Base-by-base conservation (phyloP, 306 rosid genomes). In the Prunus dulcis region DNA sequence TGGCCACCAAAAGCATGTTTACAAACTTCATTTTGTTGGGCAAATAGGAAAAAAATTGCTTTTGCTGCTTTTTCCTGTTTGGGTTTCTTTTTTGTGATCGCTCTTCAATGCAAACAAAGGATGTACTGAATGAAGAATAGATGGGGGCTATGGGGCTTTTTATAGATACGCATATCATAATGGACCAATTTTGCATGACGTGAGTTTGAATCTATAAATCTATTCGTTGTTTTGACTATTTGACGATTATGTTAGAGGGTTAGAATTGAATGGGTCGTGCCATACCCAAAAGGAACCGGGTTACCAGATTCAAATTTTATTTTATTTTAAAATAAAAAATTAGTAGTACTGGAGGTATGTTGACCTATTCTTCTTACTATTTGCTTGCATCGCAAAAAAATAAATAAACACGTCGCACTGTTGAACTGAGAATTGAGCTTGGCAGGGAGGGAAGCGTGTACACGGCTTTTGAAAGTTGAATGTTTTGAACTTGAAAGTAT, bases 11-110 rank as follows among this genome's bases (percentile, higher is more conserved):
- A n/a, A 56, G 53, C 41, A 72, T 41, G 23, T 60, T 72, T 9
- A 10, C 20, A 49, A 56, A 10, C 67, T 72, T 72, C 76, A 70
- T 70, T 34, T 70, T 38, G 25, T 12, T 52, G 18, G 75, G 50
- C 1, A 32, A 53, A 30, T 6, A 12, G 5, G 0, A 11, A 32
- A 38, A 38, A 38, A 38, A 6, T 38, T 38, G 9, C 43, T 6
- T 45, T 1, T 45, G 22, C 8, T 71, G 19, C 28, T 52, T 30
- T 27, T 50, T 70, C 10, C 3, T 22, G 12, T 11, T 25, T 25
- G 9, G 43, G 9, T 70, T n/a, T 19, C 49, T 45, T 38, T 38
- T 8, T 32, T 30, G 34, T 4, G 5, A 30, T 30, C 34, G 34
- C 6, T 30, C 34, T 23, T 63, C 47, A 55, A 20, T 18, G 25